A percentile compares a stretch with the other conserved stretches of the same genome.
Evolutionary conservation across 345 rosid species (phyloP).

Genomic region (Sapria himalayana): DNA sequence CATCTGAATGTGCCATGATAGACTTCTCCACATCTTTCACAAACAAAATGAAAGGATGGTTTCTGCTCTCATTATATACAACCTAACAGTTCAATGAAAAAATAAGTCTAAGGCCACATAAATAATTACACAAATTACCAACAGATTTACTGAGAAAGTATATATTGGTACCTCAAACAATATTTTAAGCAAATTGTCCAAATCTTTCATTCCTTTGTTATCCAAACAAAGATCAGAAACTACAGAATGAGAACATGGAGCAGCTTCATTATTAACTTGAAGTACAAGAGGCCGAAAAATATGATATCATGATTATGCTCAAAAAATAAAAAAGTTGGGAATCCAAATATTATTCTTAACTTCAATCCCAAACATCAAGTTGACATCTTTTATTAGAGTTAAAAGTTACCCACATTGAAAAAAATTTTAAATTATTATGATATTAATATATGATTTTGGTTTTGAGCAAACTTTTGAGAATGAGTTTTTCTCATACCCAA

Average conservation of each 20-base stretch:
- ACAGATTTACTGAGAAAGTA: too few species aligned
- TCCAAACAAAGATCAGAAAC: conserved; percentile 52
- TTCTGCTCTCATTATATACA: conserved; percentile 47
- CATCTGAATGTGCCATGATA: conserved; percentile 46
- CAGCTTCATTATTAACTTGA: conserved; percentile 7
- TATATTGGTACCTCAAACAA: conserved; percentile 53
- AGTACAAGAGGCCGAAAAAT: conserved; percentile 7
- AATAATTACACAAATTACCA: too few species aligned
- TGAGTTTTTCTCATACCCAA: too few species aligned
- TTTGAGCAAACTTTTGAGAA: too few species aligned
- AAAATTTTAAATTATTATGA: too few species aligned
- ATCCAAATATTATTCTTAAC: too few species aligned
- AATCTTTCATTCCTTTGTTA: conserved; percentile 24
- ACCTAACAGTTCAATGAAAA: conserved; percentile 21
- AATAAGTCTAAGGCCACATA: conserved; percentile 6
- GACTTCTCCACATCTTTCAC: conserved; percentile 88
- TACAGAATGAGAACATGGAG: conserved; percentile 13
- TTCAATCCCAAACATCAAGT: too few species aligned
- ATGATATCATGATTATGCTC: background rate
- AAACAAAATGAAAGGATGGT: conserved; percentile 65
- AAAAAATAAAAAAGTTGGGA: too few species aligned
- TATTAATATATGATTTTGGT: too few species aligned
- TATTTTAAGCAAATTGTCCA: conserved; percentile 45
- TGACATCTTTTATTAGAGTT: too few species aligned
- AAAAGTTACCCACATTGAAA: too few species aligned